phyloP scores from a whole-genome alignment of 768 basidiomycete species.

The Tylopilus sp. region DNA sequence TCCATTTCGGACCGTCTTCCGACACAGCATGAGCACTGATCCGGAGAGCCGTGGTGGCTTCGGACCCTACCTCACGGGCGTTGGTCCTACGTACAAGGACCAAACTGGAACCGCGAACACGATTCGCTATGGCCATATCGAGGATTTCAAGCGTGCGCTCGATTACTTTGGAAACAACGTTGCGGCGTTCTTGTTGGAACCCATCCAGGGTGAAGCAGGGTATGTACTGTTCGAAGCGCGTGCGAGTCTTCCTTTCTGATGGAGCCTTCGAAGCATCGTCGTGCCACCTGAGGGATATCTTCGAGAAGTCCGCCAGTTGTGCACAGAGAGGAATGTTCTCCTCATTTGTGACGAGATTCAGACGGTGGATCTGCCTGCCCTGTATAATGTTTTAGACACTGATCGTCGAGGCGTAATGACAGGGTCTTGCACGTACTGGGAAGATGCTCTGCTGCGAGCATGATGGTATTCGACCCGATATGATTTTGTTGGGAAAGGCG shows the following conservation, averaged over 20 bases:
- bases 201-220: constrained; percentile 99
- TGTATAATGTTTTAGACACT: neutral
- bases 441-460: constrained; percentile 91
- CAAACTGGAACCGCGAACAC: constrained; percentile 43
- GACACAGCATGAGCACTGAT: constrained; percentile 85
- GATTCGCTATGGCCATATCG: constrained; percentile 82
- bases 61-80: constrained; percentile 83
- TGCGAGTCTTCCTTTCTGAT: neutral
- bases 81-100: constrained; percentile 75
- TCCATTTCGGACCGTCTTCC: constrained; percentile 11
- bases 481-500: constrained; percentile 93
- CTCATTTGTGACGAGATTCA: constrained; percentile 99
- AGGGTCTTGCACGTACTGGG: constrained; percentile 91
- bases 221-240: constrained; percentile 35
- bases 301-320: constrained; percentile 68
- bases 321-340: constrained; percentile 91
- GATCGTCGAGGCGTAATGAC: constrained; percentile 5
- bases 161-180: constrained; percentile 76
- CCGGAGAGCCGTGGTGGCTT: constrained; percentile 84
- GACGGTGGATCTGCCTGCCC: constrained; percentile 51
- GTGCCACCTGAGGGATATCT: constrained; percentile 91
- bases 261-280: constrained; percentile 60
- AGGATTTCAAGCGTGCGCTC: constrained; percentile 79
- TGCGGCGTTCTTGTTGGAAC: constrained; percentile 94
- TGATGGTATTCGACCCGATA: constrained; percentile 84